phyloP scores from a whole-genome alignment of 208 protist genomes.

The Porcisia deanei region DNA sequence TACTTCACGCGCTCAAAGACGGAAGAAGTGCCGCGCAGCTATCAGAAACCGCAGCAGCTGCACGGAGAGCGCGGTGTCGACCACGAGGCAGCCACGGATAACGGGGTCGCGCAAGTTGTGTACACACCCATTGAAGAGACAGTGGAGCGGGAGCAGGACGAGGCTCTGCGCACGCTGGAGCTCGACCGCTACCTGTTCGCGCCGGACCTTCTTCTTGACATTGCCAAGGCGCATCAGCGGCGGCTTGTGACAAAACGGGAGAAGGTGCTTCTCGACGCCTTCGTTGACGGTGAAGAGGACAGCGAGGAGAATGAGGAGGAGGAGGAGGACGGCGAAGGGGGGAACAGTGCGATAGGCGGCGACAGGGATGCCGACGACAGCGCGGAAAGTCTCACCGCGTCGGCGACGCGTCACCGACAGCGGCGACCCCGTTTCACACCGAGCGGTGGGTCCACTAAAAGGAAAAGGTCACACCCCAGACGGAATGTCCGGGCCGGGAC shows the following conservation, averaged over 20 bases:
- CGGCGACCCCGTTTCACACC: not conserved
- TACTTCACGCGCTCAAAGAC: constrained; percentile 54
- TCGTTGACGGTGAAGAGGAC: constrained; percentile 58
- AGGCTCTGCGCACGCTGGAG: constrained; percentile 63
- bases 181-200: constrained; percentile 86
- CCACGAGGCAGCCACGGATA: not conserved
- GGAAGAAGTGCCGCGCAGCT: constrained; percentile 5
- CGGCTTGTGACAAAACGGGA: constrained; percentile 68
- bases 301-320: constrained; percentile 17
- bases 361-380: not conserved
- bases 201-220: constrained; percentile 83
- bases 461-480: constrained; percentile 3
- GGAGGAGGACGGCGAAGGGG: constrained; percentile 19
- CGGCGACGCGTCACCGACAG: not conserved
- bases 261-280: constrained; percentile 68
- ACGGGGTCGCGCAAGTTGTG: not conserved
- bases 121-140: constrained; percentile 51
- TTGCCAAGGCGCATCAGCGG: constrained; percentile 72
- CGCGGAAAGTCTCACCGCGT: not conserved
- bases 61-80: not conserved
- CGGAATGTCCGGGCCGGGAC: constrained; percentile 35
- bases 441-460: constrained; percentile 3
- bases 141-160: constrained; percentile 55
- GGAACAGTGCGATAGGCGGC: not conserved
- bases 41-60: constrained; percentile 15